Evolutionary conservation across 1,139 yeast genomes (phyloP).

Genomic region (Taphrina populina): DNA sequence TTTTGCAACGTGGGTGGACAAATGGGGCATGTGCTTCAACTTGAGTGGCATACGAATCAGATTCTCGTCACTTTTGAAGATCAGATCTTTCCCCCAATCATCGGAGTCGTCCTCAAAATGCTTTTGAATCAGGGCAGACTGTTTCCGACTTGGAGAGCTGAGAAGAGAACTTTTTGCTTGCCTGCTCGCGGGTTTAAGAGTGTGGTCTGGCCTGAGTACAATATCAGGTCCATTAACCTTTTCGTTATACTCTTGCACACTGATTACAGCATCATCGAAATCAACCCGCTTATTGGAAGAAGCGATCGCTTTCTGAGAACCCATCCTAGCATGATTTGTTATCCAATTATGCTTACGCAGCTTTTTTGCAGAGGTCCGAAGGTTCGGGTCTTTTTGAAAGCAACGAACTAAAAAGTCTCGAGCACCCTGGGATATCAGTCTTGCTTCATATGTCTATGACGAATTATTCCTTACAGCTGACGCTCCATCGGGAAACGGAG

Average conservation of each 20-base stretch:
- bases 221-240: conserved; percentile 31
- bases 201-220: too few relatives aligned
- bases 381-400: conserved; percentile 70
- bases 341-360: conserved; percentile 67
- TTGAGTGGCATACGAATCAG: not conserved
- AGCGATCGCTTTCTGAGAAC: not conserved
- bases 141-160: conserved; percentile 2
- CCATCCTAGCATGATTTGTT: conserved; percentile 40
- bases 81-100: conserved; percentile 18
- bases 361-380: conserved; percentile 58
- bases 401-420: conserved; percentile 70
- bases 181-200: too few relatives aligned
- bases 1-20: not conserved
- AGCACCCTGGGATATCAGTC: conserved; percentile 19
- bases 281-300: conserved; percentile 33
- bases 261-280: conserved; percentile 44
- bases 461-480: conserved; percentile 46
- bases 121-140: conserved; percentile 3
- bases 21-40: not conserved
- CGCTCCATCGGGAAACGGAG: conserved; percentile 67
- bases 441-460: not conserved
- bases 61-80: not conserved
- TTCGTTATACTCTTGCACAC: conserved; percentile 44
- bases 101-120: conserved; percentile 12
- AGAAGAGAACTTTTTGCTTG: too few relatives aligned